Evolutionary conservation across 768 basidiomycete species (phyloP), one percentile per base, ranked within the genome.

Genomic region (Boletus subcaerulescens): DNA sequence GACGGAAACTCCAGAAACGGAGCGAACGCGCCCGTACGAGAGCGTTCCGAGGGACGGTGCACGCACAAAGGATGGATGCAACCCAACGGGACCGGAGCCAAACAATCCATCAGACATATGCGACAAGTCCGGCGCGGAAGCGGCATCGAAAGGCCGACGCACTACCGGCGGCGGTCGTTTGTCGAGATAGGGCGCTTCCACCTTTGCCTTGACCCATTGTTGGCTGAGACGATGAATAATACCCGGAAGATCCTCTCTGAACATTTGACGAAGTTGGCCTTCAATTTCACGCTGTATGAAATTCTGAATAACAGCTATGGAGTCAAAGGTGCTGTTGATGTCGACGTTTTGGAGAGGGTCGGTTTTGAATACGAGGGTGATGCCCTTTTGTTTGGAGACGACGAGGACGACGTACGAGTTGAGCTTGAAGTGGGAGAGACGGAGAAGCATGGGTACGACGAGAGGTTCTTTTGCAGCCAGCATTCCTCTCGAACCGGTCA

Each of bases 361-460:
- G 35, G 97, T 98, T 76, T 98, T 98, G 84, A 99, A 99, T 24
- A 98, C 97, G 50, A 99, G 85, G 1, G 97, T 98, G 68, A 98
- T 98, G 41, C 97, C 97, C 67, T 98, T 98, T 69, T 94, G 92
- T 61, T 92, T 91, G 24, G 95, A 98, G 53, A 99, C 92, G 63
- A 98, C 95, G 54, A 99, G 85, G 60, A 98, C 95, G 63, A 99
- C 91, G 66, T 98, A 98, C 32, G 96, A 97, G 63, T 85, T 87
- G 35, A 99, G 87, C 58, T 86, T 86, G 74, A 99, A 92, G 67
- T 92, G 85, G n/a, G 94, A 97, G 5, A 99, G 86, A 14, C 94
- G 91, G 48, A 99, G 86, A 22, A 93, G 87, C 96, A 98, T 99
- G 48, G 96, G 97, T 11, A 99, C 97, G 51, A 97, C 89, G 39